Base-by-base conservation (phyloP, 371 early-diverging fungal genomes). In the Circinella minor region DNA sequence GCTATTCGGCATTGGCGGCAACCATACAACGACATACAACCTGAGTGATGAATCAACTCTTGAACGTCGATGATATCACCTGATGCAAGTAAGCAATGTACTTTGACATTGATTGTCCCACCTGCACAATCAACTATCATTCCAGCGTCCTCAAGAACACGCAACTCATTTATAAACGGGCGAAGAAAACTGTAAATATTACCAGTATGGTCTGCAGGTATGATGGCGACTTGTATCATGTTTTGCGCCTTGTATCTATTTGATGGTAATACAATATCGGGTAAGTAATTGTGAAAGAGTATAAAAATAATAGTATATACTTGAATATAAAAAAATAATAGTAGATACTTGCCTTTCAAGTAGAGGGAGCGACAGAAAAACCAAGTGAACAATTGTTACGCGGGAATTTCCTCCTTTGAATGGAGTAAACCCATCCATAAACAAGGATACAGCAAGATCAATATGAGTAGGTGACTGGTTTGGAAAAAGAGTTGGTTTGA, bases 371-470 rank as follows among this genome's bases (percentile, higher is more conserved):
- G 37, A 59, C 60, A 67, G 15, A 6, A 67, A 18, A 5, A 61
- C 46, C 11, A 67, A 9, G 14, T 67, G 57, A 4, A 67, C 60
- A 18, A 67, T 61, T 14, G 60, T 67, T 59, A 67, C 20, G 4
- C 34, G 11, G 7, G 6, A 7, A 14, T 60, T 15, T 18, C 68
- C 39, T 1, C 61, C 18, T 46, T 61, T 27, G 17, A 67, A 48
- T n/a, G 68, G 61, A 6, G 38, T 6, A 61, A 67, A 60, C 4
- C 68, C 54, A 67, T 67, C 68, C 7, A 67, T 37, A 38, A 61
- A 67, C 46, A 67, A n/a, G 3, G 55, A 17, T 1, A 66, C 13
- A 13, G 61, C 61, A 13, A 67, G 36, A 43, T 49, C 47, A 64
- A 38, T 6, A 5, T 60, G 4, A 4, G 51, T 13, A 8, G 18